Conservation (phyloP, 257 asterid species). For the Salvia rosmarinus region DNA sequence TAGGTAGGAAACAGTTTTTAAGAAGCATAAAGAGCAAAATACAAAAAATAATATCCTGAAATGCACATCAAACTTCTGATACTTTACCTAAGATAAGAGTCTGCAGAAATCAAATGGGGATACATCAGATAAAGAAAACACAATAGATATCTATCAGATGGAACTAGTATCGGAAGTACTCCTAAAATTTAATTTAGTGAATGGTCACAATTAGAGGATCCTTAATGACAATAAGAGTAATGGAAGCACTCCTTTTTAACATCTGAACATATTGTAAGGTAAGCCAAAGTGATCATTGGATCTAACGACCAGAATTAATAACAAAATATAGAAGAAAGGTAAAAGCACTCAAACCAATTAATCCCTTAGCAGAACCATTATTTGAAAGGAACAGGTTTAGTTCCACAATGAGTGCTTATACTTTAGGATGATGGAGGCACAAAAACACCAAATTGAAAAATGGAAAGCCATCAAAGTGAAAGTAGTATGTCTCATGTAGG, state of each 20-base stretch:
- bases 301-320: constrained; percentile 6
- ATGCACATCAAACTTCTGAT: constrained; percentile 3
- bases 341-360: not conserved
- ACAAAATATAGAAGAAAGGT: not conserved
- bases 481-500: not conserved
- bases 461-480: constrained; percentile 3
- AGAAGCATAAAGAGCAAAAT: constrained; percentile 26
- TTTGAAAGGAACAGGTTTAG: not conserved
- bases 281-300: constrained; percentile 14
- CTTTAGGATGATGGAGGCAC: not conserved
- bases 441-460: constrained; percentile 13
- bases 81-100: constrained; percentile 15
- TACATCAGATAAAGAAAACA: constrained; percentile 5
- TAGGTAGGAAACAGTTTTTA: constrained; percentile 13
- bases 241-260: not conserved
- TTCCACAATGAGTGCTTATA: constrained; percentile 1
- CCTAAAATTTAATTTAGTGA: not conserved
- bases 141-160: constrained; percentile 6
- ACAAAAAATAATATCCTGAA: constrained; percentile 2
- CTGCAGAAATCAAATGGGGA: constrained; percentile 17
- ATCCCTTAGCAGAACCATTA: not conserved
- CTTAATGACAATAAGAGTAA: constrained; percentile 18
- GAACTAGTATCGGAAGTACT: constrained; percentile 2
- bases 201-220: not conserved
- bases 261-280: constrained; percentile 1